These are phyloP conservation scores for Coemansia sp. DNA, from an alignment of 192 early-diverging fungal genomes.

Conservation along the genomic window DNA sequence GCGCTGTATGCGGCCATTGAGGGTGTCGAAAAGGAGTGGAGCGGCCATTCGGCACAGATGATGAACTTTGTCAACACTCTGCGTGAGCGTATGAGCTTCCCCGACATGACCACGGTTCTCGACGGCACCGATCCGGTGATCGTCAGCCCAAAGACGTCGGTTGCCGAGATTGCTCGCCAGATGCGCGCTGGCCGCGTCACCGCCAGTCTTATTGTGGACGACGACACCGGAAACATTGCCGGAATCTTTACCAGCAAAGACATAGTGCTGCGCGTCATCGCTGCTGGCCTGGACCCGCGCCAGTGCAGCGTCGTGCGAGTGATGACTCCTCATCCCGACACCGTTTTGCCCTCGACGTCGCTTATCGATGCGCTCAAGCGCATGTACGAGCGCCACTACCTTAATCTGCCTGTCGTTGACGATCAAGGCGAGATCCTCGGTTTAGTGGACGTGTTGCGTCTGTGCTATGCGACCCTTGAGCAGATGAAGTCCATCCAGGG, in stretches of 20 bases:
- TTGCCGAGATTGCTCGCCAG: slow-evolving; percentile 70
- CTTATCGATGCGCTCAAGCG: slow-evolving; percentile 82
- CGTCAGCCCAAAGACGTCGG: slow-evolving; percentile 66
- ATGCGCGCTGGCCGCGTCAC: slow-evolving; percentile 77
- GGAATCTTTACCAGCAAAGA: slow-evolving; percentile 95
- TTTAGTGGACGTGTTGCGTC: slow-evolving; percentile 78
- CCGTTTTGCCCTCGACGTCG: slow-evolving; percentile 67
- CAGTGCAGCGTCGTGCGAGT: slow-evolving; percentile 94
- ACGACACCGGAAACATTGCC: slow-evolving; percentile 63
- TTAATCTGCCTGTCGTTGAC: slow-evolving; percentile 80
- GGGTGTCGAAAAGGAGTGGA: slow-evolving; percentile 82
- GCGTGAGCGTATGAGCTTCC: slow-evolving; percentile 88
- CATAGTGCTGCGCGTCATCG: slow-evolving; percentile 85
- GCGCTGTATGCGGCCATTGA: slow-evolving; percentile 79
- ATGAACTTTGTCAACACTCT: slow-evolving; percentile 72
- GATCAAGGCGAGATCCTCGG: slow-evolving; percentile 72
- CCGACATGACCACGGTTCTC: slow-evolving; percentile 84
- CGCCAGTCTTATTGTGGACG: slow-evolving; percentile 75
- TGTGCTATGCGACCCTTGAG: slow-evolving; percentile 82
- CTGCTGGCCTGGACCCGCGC: slow-evolving; percentile 82
- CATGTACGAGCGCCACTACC: slow-evolving; percentile 86
- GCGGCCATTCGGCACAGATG: slow-evolving; percentile 66
- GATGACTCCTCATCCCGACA: slow-evolving; percentile 93
- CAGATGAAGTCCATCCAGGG: slow-evolving; percentile 72
- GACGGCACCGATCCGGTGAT: slow-evolving; percentile 64